Conservation (phyloP, 2,329 filamentous ascomycete species). For the Aspergillus niger region DNA sequence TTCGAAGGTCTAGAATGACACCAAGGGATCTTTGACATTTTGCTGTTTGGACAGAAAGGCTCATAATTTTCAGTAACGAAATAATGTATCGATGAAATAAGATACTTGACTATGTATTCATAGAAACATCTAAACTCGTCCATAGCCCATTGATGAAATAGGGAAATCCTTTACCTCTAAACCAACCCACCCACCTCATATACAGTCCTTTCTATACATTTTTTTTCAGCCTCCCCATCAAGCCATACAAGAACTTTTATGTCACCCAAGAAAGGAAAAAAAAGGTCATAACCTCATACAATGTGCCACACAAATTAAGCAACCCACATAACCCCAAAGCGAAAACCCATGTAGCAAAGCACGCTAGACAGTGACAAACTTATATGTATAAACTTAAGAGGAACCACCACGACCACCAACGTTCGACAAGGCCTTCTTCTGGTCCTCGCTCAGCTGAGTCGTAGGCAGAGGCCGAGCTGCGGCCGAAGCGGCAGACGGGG, state of each 20-base stretch:
- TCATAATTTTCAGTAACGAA: no score
- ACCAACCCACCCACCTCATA: background rate
- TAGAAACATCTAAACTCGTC: no score
- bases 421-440: constrained; percentile 52
- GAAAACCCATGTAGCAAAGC: background rate
- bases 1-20: no score
- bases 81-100: no score
- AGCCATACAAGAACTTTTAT: background rate
- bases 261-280: background rate
- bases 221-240: background rate
- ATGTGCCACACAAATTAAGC: background rate
- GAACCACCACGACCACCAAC: constrained; percentile 56
- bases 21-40: no score
- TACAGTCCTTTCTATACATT: background rate
- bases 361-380: constrained; percentile 6
- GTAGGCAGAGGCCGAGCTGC: constrained; percentile 44
- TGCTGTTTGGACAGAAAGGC: no score
- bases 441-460: constrained; percentile 48
- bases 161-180: background rate
- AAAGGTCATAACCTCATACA: background rate
- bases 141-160: no score
- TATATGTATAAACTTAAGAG: constrained; percentile 21
- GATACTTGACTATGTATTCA: no score
- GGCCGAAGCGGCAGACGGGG: constrained; percentile 25
- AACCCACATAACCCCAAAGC: constrained; percentile 1